phyloP scores from a whole-genome alignment of 2,329 filamentous ascomycete genomes.

The Microcyclospora tardicrescens region DNA sequence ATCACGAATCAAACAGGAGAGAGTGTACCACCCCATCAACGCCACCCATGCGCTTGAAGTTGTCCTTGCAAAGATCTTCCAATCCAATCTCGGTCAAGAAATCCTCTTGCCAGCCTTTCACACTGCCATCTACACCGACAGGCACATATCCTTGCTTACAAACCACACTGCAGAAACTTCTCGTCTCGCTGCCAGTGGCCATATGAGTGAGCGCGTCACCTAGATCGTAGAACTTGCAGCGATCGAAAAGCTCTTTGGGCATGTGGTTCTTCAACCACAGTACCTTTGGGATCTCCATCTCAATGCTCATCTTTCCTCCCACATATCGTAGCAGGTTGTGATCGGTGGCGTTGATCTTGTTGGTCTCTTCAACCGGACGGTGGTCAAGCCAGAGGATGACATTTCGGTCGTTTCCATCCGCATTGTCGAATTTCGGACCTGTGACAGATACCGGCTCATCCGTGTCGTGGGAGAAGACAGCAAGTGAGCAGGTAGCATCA shows the following conservation, averaged over 20 bases:
- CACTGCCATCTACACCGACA: constrained; percentile 91
- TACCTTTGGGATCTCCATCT: constrained; percentile 99
- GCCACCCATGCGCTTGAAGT: constrained; percentile 88
- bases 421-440: constrained; percentile 66
- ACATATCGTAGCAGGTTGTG: constrained; percentile 94
- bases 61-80: constrained; percentile 67
- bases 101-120: constrained; percentile 96
- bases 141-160: constrained; percentile 97
- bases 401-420: constrained; percentile 74
- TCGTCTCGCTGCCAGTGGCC: constrained; percentile 79
- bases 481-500: constrained; percentile 94
- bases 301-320: constrained; percentile 94
- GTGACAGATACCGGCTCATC: constrained; percentile 87
- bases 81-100: constrained; percentile 81
- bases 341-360: constrained; percentile 80
- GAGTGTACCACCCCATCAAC: constrained; percentile 74
- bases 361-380: constrained; percentile 77
- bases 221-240: constrained; percentile 95
- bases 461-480: constrained; percentile 79
- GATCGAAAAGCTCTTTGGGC: constrained; percentile 76
- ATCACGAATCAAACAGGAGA: constrained; percentile 2
- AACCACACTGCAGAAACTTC: constrained; percentile 90
- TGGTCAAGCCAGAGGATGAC: constrained; percentile 97
- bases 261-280: constrained; percentile 98
- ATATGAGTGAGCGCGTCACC: constrained; percentile 87